Evolutionary conservation across 768 basidiomycete species (phyloP).

Genomic region (Ramaria sp.): DNA sequence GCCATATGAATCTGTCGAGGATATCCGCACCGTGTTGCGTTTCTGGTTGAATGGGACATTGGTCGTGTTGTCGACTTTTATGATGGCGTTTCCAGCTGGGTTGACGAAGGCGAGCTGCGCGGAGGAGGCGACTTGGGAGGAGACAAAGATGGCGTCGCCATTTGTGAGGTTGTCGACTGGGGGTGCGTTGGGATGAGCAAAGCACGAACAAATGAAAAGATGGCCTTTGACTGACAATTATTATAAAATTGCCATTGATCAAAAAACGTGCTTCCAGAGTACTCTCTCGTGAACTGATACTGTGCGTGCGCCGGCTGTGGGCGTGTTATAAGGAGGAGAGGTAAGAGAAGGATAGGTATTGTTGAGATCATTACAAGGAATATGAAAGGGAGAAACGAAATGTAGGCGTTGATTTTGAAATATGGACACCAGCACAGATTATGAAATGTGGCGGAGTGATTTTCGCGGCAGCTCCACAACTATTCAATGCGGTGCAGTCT

Average conservation of each 20-base stretch:
- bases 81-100: conserved; percentile 13
- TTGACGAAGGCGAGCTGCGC: conserved; percentile 13
- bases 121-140: conserved; percentile 4
- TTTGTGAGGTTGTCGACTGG: conserved; percentile 62
- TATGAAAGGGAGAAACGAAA: too few species aligned
- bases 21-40: conserved; percentile 58
- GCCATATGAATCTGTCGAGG: conserved; percentile 41
- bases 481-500: too few species aligned
- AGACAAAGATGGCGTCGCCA: conserved; percentile 36
- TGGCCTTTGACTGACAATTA: conserved; percentile 29
- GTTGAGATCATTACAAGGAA: not conserved
- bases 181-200: not conserved
- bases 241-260: conserved; percentile 59
- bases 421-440: too few species aligned
- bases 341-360: not conserved
- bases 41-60: conserved; percentile 33
- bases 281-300: conserved; percentile 47
- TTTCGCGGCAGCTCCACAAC: too few species aligned
- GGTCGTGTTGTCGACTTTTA: conserved; percentile 17
- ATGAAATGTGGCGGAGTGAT: too few species aligned
- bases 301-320: not conserved
- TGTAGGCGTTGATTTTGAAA: too few species aligned
- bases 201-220: not conserved
- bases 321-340: not conserved
- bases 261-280: conserved; percentile 53